Evolutionary conservation across 2,329 filamentous ascomycete species (phyloP), one percentile per base, ranked within the genome.

Genomic region (Aulographum hederae): DNA sequence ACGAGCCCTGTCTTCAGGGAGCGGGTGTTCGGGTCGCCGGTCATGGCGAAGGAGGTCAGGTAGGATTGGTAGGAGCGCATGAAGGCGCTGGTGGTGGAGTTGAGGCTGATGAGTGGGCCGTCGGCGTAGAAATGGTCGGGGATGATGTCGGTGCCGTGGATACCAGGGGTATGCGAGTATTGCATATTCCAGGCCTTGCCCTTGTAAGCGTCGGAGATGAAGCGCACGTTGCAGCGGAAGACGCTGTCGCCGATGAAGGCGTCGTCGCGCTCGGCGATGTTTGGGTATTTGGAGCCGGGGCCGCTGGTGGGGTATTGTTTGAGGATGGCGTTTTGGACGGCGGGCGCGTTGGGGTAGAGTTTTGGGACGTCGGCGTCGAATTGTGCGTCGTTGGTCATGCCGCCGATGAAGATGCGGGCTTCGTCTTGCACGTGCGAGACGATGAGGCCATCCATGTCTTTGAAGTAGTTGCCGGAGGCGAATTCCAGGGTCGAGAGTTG

Each of bases 141-240:
- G n/a, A n/a, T n/a, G n/a, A n/a, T n/a, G n/a, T 72, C 68, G 31
- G 56, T 45, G 13, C 58, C 64, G 41, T 73, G 68, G 21, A 65
- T 50, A 5, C 54, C 64, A 0, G 66, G 65, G 0, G 60, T 59
- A 1, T 66, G 54, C 14, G 57, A 51, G 41, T 70, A 72, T 16
- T 61, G 46, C 47, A 70, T 70, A 2, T 53, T 52, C 43, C 62
- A 63, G 0, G 61, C 61, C 8, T 54, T 32, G 43, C 65, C 63
- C 8, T 43, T 41, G 44, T 51, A 60, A 5, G 58, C 65, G 2
- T 46, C 49, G 33, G 56, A 53, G 3, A 71, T 50, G 41, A 56
- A 67, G 41, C 59, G 53, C 11, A 64, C 58, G 40, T 66, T 66
- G 54, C 67, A 71, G 12, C 48, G 51, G 41, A 67, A 64, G 34